Evolutionary conservation across 306 rosid species (phyloP), one percentile per base, ranked within the genome.

Genomic region (Vicia villosa): DNA sequence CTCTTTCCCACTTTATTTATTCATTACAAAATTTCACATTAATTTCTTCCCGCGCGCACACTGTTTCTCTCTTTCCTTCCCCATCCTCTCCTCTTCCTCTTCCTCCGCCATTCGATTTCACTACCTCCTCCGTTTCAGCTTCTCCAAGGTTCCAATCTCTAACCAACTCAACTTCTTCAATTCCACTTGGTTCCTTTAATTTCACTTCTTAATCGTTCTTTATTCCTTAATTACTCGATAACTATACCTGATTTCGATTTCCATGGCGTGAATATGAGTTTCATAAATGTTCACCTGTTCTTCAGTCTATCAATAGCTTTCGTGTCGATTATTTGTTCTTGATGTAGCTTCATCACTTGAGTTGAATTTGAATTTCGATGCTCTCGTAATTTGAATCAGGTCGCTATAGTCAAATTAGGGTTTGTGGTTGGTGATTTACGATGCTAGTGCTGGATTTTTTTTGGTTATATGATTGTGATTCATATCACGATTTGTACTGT

Each of bases 1-100:
- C 10, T 4, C 13, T 8, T 68, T 77, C 76, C 72, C 81, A 69
- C 73, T 21, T 49, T 10, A 1, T n/a, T 60, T 10, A 11, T 30
- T n/a, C 38, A 34, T 47, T 43, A 41, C 61, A 13, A 71, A 45
- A 56, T 77, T 77, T 68, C 57, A 77, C 81, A 55, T 56, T 55
- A 15, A 20, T 63, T 57, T 70, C 1, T 77, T 71, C 82, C 74
- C 82, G 82, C 77, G 47, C 82, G 8, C 73, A 16, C 62, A 3
- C 20, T 32, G n/a, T 51, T 69, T 28, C 54, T 61, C 3, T 41
- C 5, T 10, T 10, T 3, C 15, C 14, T 41, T 38, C 12, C 43
- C 12, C 13, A 10, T 30, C 52, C 15, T 46, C 28, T 0, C 58
- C 26, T 0, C 26, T n/a, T 20, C 1, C 17, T 32, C 68, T 17